These are phyloP conservation scores for Phaeotremella fagi DNA, from an alignment of 768 basidiomycete genomes.

Conservation along the genomic window DNA sequence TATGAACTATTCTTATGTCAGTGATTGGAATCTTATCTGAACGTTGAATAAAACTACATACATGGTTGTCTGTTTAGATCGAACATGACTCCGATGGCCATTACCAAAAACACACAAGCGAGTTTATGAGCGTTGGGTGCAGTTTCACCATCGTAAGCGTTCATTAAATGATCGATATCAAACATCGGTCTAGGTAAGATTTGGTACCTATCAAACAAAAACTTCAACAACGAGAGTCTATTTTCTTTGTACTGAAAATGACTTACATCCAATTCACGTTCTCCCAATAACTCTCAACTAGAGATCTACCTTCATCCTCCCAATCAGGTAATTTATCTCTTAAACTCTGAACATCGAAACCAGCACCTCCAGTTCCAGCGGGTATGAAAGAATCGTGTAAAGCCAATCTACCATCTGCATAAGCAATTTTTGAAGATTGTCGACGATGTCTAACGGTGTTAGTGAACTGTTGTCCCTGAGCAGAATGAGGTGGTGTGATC, in stretches of 20 bases:
- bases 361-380: slow-evolving; percentile 7
- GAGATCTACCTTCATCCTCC: slow-evolving; percentile 31
- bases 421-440: slow-evolving; percentile 6
- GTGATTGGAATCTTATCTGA: neutral
- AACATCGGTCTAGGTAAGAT: slow-evolving; percentile 36
- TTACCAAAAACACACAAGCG: slow-evolving; percentile 46
- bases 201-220: slow-evolving; percentile 27
- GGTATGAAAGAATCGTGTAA: slow-evolving; percentile 10
- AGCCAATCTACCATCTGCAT: slow-evolving; percentile 8
- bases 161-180: slow-evolving; percentile 37
- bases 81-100: slow-evolving; percentile 45
- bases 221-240: neutral
- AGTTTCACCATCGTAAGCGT: slow-evolving; percentile 30
- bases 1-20: slow-evolving; percentile 24
- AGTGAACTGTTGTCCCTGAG: slow-evolving; percentile 3
- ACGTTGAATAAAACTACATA: slow-evolving; percentile 10
- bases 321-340: slow-evolving; percentile 38
- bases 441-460: neutral
- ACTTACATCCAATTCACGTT: slow-evolving; percentile 48
- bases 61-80: slow-evolving; percentile 42
- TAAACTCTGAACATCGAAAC: slow-evolving; percentile 22
- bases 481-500: slow-evolving; percentile 21
- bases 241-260: neutral
- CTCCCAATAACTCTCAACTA: slow-evolving; percentile 44
- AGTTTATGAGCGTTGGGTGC: slow-evolving; percentile 43